phyloP scores from a whole-genome alignment of 495 filamentous ascomycete species.

The Aspergillus steynii region DNA sequence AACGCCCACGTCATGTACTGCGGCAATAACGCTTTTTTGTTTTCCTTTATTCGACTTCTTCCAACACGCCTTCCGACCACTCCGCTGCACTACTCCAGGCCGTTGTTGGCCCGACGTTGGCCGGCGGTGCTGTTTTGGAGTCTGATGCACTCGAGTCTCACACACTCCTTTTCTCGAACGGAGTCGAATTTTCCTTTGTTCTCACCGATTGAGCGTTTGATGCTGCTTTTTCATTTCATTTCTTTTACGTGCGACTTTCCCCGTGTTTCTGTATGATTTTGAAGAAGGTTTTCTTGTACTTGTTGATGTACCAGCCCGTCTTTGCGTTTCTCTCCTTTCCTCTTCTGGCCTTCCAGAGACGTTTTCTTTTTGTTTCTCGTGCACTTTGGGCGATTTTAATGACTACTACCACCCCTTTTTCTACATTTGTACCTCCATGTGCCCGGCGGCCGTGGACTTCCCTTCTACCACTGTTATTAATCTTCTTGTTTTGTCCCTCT shows the following conservation, averaged over 20 bases:
- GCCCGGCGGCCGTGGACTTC: constrained; percentile 21
- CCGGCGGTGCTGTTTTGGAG: constrained; percentile 14
- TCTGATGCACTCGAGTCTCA: constrained; percentile 12
- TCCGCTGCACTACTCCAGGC: constrained; percentile 2
- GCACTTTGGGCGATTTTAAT: constrained; percentile 22
- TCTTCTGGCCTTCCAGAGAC: constrained; percentile 26
- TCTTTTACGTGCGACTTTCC: constrained; percentile 14
- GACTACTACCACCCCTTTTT: constrained; percentile 13
- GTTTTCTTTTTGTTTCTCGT: constrained; percentile 11
- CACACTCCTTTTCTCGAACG: constrained; percentile 18
- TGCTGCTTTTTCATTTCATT: constrained; percentile 22
- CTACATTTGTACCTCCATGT: constrained; percentile 16
- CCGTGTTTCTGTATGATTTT: constrained; percentile 21
- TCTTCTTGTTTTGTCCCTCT: constrained; percentile 13
- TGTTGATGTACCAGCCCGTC: constrained; percentile 23
- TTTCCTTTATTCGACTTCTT: constrained; percentile 5
- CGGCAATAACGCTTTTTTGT: not conserved
- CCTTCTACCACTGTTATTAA: constrained; percentile 11
- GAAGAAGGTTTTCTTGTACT: constrained; percentile 18
- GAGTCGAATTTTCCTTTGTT: constrained; percentile 22
- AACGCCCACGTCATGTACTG: not conserved
- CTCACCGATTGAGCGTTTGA: constrained; percentile 22
- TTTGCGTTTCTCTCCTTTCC: constrained; percentile 25
- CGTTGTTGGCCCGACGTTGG: constrained; percentile 3
- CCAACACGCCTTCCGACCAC: constrained; percentile 12